Evolutionary conservation across 805 yeast genomes (phyloP), one percentile per base, ranked within the genome.

Genomic region (Yarrowia divulgata): DNA sequence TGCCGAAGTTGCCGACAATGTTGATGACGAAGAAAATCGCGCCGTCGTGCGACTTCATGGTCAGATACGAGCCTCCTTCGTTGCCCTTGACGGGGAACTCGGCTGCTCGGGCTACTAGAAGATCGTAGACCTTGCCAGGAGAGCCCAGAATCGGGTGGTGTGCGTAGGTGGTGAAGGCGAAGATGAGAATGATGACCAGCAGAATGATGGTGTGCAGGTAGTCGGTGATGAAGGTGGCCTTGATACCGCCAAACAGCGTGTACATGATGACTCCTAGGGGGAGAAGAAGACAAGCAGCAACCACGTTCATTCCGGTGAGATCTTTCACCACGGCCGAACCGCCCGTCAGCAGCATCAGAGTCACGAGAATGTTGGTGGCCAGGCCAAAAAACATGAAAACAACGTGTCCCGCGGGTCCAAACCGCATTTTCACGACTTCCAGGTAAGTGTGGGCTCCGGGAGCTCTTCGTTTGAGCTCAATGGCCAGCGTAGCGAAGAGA

Each of bases 401-500:
- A 16, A 77, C 82, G 76, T 93, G 98, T 7, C 93, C 89, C 19
- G 79, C 74, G n/a, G 83, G 80, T 19, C 98, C 98, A 75, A 91
- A 93, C 71, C 98, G 83, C 0, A 87, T 89, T 73, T 85, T 87
- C 72, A 93, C 85, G 69, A 93, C 90, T 79, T 93, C 98, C 73
- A 92, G 82, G 78, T 90, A 93, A 0, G 97, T 92, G 80, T 93
- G 98, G 1, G 96, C 96, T 62, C 87, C 89, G 4, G 98, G 97
- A 14, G 97, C 97, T 72, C 88, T 86, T 76, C 89, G 89, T 78
- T 93, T 93, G 43, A 93, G 90, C 77, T 90, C 93, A 72, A 93
- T 91, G 13, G 97, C 97, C 70, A 92, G 79, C 55, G 92, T 88
- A 1, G 97, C 91, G 78, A 93, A 93, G 67, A 92, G 81, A 29